Evolutionary conservation across 768 basidiomycete species (phyloP), one percentile per base, ranked within the genome.

Genomic region (Russula abietina): DNA sequence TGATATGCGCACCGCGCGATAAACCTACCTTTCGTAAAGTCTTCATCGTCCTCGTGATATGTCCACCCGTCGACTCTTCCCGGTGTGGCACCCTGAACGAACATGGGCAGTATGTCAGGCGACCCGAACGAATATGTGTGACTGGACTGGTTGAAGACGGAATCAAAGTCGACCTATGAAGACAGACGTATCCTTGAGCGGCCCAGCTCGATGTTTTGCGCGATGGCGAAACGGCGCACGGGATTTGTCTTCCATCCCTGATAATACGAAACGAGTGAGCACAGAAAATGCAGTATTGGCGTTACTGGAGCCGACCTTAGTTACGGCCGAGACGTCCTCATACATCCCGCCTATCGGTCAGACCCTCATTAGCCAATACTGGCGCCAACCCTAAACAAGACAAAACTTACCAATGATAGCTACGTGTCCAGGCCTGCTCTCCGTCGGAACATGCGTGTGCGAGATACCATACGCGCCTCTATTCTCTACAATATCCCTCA

Each of bases 41-140:
- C 91, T 69, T 93, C 91, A 36, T 82, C 86, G 26, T 86, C 82
- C 65, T 86, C 87, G 53, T 86, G 75, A 70, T 93, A 93, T 57
- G 79, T 81, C 88, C 88, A 93, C 39, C 84, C 83, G 50, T 81
- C 78, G 2, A 94, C 89, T 68, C 81, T 88, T 0, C 83, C 85
- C 0, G 82, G 81, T 0, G 78, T 78, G 0, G 90, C 88, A 19
- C 89, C 89, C n/a, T 82, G 79, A 9, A 83, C 76, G 68, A 94
- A 94, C 87, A 94, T 93, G 2, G 90, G 91, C 5, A 93, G 73
- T 56, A 94, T 94, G 71, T 94, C 92, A 0, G 92, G 92, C 2
- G 88, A 89, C 0, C 92, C 92, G 62, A 94, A 93, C 1, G 89
- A 87, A 70, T 84, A 94, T 0, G 90, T 90, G 24, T 80, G 76